phyloP scores from a whole-genome alignment of 1,139 yeast species.

The Kodamaea anthophila region DNA sequence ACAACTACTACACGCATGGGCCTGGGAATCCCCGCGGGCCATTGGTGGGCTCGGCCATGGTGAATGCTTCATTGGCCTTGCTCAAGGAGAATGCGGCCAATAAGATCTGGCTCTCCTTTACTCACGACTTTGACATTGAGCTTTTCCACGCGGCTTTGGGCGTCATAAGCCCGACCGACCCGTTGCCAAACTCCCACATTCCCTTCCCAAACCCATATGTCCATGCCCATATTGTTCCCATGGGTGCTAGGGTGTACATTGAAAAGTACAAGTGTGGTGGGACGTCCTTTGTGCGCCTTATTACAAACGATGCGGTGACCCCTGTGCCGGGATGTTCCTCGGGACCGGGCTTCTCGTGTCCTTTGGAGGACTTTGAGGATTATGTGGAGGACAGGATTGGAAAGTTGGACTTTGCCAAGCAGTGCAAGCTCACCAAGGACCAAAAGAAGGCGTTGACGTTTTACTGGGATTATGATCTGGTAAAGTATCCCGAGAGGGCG shows the following conservation, averaged over 20 bases:
- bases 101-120: slow-evolving; percentile 43
- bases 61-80: slow-evolving; percentile 26
- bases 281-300: slow-evolving; percentile 38
- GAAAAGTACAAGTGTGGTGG: slow-evolving; percentile 41
- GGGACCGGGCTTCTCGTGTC: slow-evolving; percentile 58
- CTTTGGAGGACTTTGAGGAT: slow-evolving; percentile 32
- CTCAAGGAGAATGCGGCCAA: slow-evolving; percentile 22
- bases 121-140: slow-evolving; percentile 56
- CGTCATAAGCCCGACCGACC: slow-evolving; percentile 30
- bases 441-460: slow-evolving; percentile 10
- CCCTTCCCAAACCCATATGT: slow-evolving; percentile 39
- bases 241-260: slow-evolving; percentile 48
- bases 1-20: slow-evolving; percentile 27
- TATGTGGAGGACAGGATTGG: slow-evolving; percentile 28
- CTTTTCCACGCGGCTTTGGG: slow-evolving; percentile 48
- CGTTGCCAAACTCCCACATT: slow-evolving; percentile 25
- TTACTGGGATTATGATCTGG: slow-evolving; percentile 13
- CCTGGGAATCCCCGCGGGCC: slow-evolving; percentile 19
- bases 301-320: slow-evolving; percentile 52
- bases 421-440: slow-evolving; percentile 19
- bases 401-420: slow-evolving; percentile 21
- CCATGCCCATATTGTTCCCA: slow-evolving; percentile 45
- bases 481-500: no score
- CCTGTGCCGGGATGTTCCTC: slow-evolving; percentile 45
- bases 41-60: slow-evolving; percentile 25